Evolutionary conservation across 2,329 filamentous ascomycete genomes (phyloP).

Genomic region (Mariannaea sp.): DNA sequence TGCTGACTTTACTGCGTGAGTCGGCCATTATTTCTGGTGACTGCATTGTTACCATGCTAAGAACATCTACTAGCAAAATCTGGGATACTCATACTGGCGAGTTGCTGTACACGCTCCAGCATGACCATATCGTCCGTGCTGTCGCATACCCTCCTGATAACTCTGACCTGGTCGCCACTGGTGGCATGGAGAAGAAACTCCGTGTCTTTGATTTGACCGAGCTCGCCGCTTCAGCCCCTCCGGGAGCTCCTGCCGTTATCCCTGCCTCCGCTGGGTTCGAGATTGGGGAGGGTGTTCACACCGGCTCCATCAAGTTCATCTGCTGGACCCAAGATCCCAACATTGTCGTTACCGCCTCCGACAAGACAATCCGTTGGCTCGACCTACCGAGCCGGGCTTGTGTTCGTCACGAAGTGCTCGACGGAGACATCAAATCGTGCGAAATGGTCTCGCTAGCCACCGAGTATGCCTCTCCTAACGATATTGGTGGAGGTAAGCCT

Average conservation of each 20-base stretch:
- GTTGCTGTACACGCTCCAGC: slow-evolving; percentile 81
- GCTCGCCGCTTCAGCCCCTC: slow-evolving; percentile 47
- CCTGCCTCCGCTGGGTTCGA: slow-evolving; percentile 74
- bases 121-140: slow-evolving; percentile 93
- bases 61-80: slow-evolving; percentile 70
- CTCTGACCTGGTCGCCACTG: slow-evolving; percentile 86
- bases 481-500: slow-evolving; percentile 69
- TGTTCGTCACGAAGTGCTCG: slow-evolving; percentile 76
- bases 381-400: slow-evolving; percentile 78
- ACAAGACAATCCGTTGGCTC: slow-evolving; percentile 94
- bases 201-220: slow-evolving; percentile 87
- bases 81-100: slow-evolving; percentile 98
- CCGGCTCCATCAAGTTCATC: slow-evolving; percentile 91
- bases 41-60: slow-evolving; percentile 28
- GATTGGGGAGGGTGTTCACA: slow-evolving; percentile 83
- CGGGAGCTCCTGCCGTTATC: slow-evolving; percentile 52
- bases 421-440: slow-evolving; percentile 87
- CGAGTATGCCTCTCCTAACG: slow-evolving; percentile 60
- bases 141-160: slow-evolving; percentile 86
- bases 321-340: slow-evolving; percentile 92
- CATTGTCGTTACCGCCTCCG: slow-evolving; percentile 86
- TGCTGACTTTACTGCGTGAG: slow-evolving; percentile 92
- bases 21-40: slow-evolving; percentile 20
- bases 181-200: slow-evolving; percentile 94
- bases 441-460: slow-evolving; percentile 77